Conservation (phyloP, 257 asterid genomes). For the Penstemon davidsonii region DNA sequence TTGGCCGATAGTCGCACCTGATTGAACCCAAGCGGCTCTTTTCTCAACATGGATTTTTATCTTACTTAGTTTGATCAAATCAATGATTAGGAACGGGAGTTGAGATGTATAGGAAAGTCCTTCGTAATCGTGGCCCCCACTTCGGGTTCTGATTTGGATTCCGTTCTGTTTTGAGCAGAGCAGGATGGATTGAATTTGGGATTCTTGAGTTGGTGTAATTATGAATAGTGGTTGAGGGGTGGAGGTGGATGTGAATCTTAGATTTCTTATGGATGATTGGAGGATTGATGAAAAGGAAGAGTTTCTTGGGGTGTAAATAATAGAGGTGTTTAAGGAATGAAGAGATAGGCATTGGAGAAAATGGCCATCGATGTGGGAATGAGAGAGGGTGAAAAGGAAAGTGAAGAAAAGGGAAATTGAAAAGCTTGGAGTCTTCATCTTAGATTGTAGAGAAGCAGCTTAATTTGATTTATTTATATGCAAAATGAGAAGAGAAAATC, state of each 20-base stretch:
- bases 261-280: conserved; percentile 21
- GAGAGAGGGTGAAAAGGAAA: conserved; percentile 5
- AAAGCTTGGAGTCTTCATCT: conserved; percentile 15
- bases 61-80: conserved; percentile 29
- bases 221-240: conserved; percentile 21
- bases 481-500: no score
- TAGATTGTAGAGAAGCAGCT: no score
- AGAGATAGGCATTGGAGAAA: conserved; percentile 23
- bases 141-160: conserved; percentile 27
- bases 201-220: conserved; percentile 23
- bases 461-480: no score
- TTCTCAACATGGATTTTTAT: conserved; percentile 14
- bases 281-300: conserved; percentile 23
- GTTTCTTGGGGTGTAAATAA: conserved; percentile 24
- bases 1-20: conserved; percentile 35
- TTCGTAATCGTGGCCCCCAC: conserved; percentile 48
- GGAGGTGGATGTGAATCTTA: conserved; percentile 17
- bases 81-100: conserved; percentile 32
- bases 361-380: not conserved
- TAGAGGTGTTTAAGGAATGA: not conserved
- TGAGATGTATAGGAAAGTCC: conserved; percentile 36
- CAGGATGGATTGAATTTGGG: conserved; percentile 22
- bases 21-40: conserved; percentile 34
- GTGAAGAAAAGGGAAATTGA: not conserved
- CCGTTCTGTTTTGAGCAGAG: conserved; percentile 20